phyloP scores from a whole-genome alignment of 2,329 filamentous ascomycete species.

The Paracoccidioides lutzii region DNA sequence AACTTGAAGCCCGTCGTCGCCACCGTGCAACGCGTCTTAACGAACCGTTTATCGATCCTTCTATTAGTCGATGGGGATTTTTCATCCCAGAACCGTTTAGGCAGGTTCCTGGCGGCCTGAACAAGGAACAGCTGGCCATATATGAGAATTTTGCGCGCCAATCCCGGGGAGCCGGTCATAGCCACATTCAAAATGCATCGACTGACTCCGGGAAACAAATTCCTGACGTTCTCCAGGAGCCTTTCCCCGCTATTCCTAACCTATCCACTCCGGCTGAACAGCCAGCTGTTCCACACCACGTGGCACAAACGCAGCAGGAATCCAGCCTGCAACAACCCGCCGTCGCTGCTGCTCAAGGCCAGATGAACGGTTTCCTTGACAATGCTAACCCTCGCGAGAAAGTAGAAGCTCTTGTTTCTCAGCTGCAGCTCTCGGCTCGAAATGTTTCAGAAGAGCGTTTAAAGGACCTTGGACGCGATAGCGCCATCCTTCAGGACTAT shows the following conservation, averaged over 20 bases:
- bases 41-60: slow-evolving; percentile 71
- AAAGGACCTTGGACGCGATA: slow-evolving; percentile 42
- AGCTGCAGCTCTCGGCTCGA: slow-evolving; percentile 44
- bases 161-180: slow-evolving; percentile 49
- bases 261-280: slow-evolving; percentile 50
- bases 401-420: slow-evolving; percentile 42
- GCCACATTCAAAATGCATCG: slow-evolving; percentile 42
- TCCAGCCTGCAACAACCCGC: slow-evolving; percentile 26
- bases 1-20: slow-evolving; percentile 62
- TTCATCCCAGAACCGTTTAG: slow-evolving; percentile 92
- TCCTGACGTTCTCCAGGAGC: slow-evolving; percentile 50
- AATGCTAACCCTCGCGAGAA: slow-evolving; percentile 40
- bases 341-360: slow-evolving; percentile 31
- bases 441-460: slow-evolving; percentile 46
- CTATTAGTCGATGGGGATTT: slow-evolving; percentile 79
- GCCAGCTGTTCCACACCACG: slow-evolving; percentile 47
- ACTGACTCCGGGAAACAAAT: slow-evolving; percentile 49
- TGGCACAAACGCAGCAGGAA: slow-evolving; percentile 39
- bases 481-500: slow-evolving; percentile 44
- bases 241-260: slow-evolving; percentile 46
- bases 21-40: slow-evolving; percentile 64
- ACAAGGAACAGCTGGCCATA: slow-evolving; percentile 83
- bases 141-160: slow-evolving; percentile 94
- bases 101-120: slow-evolving; percentile 68
- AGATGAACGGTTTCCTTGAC: slow-evolving; percentile 50